A percentile compares a stretch with the other conserved stretches of the same genome.
Conservation (phyloP, 495 filamentous ascomycete genomes). For the Zalerion maritima region DNA sequence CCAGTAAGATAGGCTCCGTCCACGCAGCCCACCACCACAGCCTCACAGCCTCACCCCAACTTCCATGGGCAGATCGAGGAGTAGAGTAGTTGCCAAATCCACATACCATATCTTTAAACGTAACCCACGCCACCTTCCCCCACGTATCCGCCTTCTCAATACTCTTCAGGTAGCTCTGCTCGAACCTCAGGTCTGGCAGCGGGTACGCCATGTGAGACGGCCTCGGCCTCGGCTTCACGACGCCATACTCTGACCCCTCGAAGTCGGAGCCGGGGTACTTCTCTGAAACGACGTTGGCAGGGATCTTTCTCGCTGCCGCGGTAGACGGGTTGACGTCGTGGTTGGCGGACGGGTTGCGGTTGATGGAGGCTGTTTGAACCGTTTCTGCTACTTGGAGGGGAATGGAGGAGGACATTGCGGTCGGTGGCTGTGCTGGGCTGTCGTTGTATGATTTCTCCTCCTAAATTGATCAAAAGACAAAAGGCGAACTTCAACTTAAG, state of each 20-base stretch:
- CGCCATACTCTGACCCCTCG: constrained; percentile 17
- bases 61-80: constrained; percentile 1
- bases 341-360: constrained; percentile 44
- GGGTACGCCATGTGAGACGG: constrained; percentile 48
- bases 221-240: constrained; percentile 37
- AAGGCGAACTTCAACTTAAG: no score
- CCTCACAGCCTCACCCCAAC: neutral
- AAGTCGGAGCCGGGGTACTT: constrained; percentile 5
- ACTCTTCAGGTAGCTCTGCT: constrained; percentile 90
- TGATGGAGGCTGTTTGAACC: constrained; percentile 67
- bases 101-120: constrained; percentile 68
- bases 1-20: neutral
- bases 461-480: neutral
- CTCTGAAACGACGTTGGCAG: constrained; percentile 22
- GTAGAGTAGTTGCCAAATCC: neutral
- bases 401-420: constrained; percentile 23
- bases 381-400: constrained; percentile 54
- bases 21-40: neutral
- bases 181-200: constrained; percentile 84
- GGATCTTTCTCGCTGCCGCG: constrained; percentile 42
- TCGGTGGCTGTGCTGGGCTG: constrained; percentile 1
- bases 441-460: neutral
- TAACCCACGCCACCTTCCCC: constrained; percentile 70
- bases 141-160: constrained; percentile 61
- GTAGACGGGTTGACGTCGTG: constrained; percentile 78